Percentiles rank a stretch among this genome's conserved stretches.
Evolutionary conservation across 2,329 filamentous ascomycete genomes (phyloP).

Genomic region (Alternaria sp.): DNA sequence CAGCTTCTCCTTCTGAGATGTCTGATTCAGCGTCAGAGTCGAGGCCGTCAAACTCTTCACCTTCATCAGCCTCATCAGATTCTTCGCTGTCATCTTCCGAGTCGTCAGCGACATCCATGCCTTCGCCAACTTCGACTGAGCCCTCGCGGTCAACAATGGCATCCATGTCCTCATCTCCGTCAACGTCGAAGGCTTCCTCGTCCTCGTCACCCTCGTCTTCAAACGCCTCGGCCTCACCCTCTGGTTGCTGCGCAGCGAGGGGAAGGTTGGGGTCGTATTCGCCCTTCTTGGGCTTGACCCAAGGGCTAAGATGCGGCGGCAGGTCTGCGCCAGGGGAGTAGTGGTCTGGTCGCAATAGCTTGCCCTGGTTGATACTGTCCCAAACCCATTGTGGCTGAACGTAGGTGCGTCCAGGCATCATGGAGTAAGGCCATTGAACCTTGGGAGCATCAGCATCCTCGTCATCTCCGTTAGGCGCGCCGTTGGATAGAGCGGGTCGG

Average conservation of each 20-base stretch:
- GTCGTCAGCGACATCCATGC: constrained; percentile 58
- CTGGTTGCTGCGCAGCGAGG: constrained; percentile 86
- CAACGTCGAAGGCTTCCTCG: constrained; percentile 50
- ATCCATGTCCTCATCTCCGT: constrained; percentile 46
- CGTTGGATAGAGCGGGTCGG: constrained; percentile 72
- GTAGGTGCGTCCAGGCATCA: constrained; percentile 91
- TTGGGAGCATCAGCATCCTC: constrained; percentile 56
- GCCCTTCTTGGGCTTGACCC: constrained; percentile 86
- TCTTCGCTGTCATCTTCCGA: constrained; percentile 57
- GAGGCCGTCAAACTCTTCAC: constrained; percentile 59
- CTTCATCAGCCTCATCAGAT: constrained; percentile 39
- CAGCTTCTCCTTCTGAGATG: constrained; percentile 64
- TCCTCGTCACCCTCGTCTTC: constrained; percentile 62
- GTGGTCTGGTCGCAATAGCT: constrained; percentile 83
- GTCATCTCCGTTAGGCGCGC: constrained; percentile 53
- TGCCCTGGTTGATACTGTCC: constrained; percentile 94
- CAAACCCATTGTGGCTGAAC: constrained; percentile 98
- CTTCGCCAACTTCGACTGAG: constrained; percentile 59
- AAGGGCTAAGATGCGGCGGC: constrained; percentile 94
- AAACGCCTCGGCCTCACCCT: constrained; percentile 80
- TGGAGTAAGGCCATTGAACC: constrained; percentile 66
- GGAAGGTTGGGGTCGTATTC: constrained; percentile 90
- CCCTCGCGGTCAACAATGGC: constrained; percentile 51
- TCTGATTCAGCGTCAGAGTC: constrained; percentile 59
- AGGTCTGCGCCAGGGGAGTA: constrained; percentile 91